Evolutionary conservation across 169 alveolate species (phyloP).

Genomic region (Cryptosporidium xiaoi): DNA sequence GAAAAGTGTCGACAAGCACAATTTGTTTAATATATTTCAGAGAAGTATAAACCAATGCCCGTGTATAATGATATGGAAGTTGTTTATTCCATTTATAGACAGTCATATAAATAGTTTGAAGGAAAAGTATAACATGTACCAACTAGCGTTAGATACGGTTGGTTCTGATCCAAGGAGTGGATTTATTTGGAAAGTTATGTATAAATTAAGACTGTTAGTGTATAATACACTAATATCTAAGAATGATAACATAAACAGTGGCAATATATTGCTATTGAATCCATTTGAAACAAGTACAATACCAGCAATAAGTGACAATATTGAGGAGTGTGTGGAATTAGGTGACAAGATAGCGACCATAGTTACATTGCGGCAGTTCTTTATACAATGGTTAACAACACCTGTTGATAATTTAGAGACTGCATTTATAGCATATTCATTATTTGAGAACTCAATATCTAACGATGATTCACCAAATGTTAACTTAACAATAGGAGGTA

Average conservation of each 20-base stretch:
- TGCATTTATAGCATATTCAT: slow-evolving; percentile 69
- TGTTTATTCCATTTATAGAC: slow-evolving; percentile 53
- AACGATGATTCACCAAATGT: background rate
- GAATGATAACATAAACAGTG: slow-evolving; percentile 33
- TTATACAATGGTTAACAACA: slow-evolving; percentile 67
- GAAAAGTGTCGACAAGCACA: slow-evolving; percentile 5
- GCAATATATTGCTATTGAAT: slow-evolving; percentile 44
- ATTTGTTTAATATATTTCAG: slow-evolving; percentile 34
- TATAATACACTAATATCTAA: slow-evolving; percentile 58
- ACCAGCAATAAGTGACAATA: slow-evolving; percentile 24
- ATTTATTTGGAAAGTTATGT: slow-evolving; percentile 69
- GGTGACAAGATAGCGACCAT: slow-evolving; percentile 63
- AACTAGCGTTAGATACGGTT: slow-evolving; percentile 49
- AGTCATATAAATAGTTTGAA: slow-evolving; percentile 21
- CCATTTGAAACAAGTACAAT: slow-evolving; percentile 73
- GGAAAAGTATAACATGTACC: slow-evolving; percentile 50
- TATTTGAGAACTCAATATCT: slow-evolving; percentile 63
- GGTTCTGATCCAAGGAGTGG: slow-evolving; percentile 74
- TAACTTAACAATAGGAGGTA: background rate
- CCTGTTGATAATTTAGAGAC: slow-evolving; percentile 72
- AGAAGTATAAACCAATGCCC: slow-evolving; percentile 66
- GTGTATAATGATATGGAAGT: slow-evolving; percentile 68
- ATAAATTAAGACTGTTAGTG: slow-evolving; percentile 46
- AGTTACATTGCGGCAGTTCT: slow-evolving; percentile 54
- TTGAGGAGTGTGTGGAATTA: slow-evolving; percentile 47